phyloP scores from a whole-genome alignment of 129 eudicot species.

The Solidago caesia region DNA sequence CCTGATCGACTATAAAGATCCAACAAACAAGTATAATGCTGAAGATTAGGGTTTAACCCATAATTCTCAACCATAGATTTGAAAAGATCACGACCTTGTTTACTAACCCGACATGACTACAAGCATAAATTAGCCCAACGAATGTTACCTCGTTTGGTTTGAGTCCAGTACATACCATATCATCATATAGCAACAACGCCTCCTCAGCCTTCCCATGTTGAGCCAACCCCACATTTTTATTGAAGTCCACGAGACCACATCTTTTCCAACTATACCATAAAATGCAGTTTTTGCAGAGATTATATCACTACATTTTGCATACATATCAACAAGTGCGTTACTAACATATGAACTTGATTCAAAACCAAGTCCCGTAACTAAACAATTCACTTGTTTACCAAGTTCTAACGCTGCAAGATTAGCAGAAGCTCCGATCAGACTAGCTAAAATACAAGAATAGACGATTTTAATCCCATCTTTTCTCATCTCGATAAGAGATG shows the following conservation, averaged over 20 bases:
- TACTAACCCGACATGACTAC: slow-evolving; percentile 94
- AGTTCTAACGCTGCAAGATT: slow-evolving; percentile 58
- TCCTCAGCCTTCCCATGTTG: slow-evolving; percentile 81
- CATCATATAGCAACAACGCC: slow-evolving; percentile 61
- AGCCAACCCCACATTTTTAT: slow-evolving; percentile 76
- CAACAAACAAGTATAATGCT: slow-evolving; percentile 77
- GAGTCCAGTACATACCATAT: slow-evolving; percentile 52
- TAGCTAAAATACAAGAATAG: slow-evolving; percentile 66
- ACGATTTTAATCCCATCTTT: slow-evolving; percentile 48
- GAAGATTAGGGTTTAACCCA: slow-evolving; percentile 58
- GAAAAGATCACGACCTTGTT: slow-evolving; percentile 57
- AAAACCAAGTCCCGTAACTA: slow-evolving; percentile 58
- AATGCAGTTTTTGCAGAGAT: slow-evolving; percentile 52
- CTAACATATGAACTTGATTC: slow-evolving; percentile 48
- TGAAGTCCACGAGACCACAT: slow-evolving; percentile 93
- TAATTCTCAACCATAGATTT: slow-evolving; percentile 66
- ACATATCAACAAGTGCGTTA: slow-evolving; percentile 78
- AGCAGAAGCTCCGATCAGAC: slow-evolving; percentile 65
- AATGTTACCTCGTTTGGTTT: slow-evolving; percentile 85
- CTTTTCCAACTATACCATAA: slow-evolving; percentile 38
- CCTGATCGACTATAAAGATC: slow-evolving; percentile 89
- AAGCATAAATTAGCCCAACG: slow-evolving; percentile 73
- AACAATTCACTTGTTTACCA: slow-evolving; percentile 75
- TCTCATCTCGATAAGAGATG: slow-evolving; percentile 58
- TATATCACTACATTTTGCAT: slow-evolving; percentile 89